Evolutionary conservation across 208 protist genomes (phyloP).

Genomic region (Kentomonas sorsogonicus): DNA sequence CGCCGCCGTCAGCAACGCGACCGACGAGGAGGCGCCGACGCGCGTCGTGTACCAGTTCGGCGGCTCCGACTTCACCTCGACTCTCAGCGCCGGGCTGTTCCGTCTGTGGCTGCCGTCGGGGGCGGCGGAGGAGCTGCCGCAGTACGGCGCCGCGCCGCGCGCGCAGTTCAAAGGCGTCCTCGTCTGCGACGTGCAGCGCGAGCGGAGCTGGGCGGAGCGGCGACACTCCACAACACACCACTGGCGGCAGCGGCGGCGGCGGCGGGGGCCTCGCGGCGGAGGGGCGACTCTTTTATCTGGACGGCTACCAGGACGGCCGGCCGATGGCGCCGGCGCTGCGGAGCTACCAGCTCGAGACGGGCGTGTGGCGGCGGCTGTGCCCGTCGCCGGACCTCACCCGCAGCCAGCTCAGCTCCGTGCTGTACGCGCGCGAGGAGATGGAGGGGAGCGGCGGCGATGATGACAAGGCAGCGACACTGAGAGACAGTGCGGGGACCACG

Average conservation of each 20-base stretch:
- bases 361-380: conserved; percentile 39
- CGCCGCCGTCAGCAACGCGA: conserved; percentile 25
- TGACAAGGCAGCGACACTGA: background rate
- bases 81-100: conserved; percentile 33
- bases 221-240: too few species aligned
- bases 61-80: conserved; percentile 31
- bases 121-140: conserved; percentile 31
- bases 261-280: conserved; percentile 10
- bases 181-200: conserved; percentile 37
- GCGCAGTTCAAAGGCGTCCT: conserved; percentile 46
- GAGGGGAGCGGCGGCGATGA: background rate
- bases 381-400: conserved; percentile 36
- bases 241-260: too few species aligned
- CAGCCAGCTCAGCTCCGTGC: conserved; percentile 26
- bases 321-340: conserved; percentile 36
- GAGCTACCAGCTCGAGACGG: conserved; percentile 30
- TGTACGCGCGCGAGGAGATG: conserved; percentile 14
- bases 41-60: conserved; percentile 42
- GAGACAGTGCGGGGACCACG: background rate
- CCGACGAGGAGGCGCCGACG: background rate
- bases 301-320: conserved; percentile 39
- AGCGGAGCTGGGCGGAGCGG: conserved; percentile 17
- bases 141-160: conserved; percentile 38
- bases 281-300: conserved; percentile 46
- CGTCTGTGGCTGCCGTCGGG: conserved; percentile 33